Evolutionary conservation across 2,329 filamentous ascomycete genomes (phyloP).

Genomic region (Orbilia quercus): DNA sequence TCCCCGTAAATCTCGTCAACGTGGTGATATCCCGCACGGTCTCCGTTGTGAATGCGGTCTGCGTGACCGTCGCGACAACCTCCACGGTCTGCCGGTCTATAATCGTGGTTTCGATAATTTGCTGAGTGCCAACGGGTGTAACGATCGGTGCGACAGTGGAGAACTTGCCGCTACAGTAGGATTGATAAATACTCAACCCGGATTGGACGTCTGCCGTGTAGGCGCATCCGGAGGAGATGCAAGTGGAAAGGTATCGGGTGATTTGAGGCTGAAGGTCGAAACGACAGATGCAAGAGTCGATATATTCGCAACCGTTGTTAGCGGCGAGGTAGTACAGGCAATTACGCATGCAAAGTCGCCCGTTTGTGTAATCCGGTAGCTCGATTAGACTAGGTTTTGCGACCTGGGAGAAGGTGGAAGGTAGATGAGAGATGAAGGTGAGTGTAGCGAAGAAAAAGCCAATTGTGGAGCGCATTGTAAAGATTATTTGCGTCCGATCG

Average conservation of each 20-base stretch:
- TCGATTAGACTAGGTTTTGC: constrained; percentile 8
- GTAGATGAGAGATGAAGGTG: constrained; percentile 7
- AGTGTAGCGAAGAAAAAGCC: not conserved
- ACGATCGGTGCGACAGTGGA: constrained; percentile 12
- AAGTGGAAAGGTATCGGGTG: constrained; percentile 37
- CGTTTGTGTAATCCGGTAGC: constrained; percentile 20
- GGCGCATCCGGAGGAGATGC: constrained; percentile 21
- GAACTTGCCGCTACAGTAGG: constrained; percentile 37
- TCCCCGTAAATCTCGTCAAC: constrained; percentile 33
- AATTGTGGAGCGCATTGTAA: not conserved
- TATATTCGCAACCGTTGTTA: constrained; percentile 34
- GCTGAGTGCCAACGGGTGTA: constrained; percentile 36
- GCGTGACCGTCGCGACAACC: constrained; percentile 19
- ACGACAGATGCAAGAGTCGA: constrained; percentile 33
- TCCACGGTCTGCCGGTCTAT: constrained; percentile 16
- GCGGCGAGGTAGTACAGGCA: constrained; percentile 22
- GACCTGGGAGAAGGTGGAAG: constrained; percentile 2
- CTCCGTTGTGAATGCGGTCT: constrained; percentile 23
- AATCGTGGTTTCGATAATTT: constrained; percentile 38
- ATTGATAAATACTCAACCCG: constrained; percentile 46
- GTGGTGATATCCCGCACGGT: constrained; percentile 25
- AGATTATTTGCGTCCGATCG: not conserved
- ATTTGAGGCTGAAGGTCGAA: constrained; percentile 35
- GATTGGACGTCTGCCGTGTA: constrained; percentile 24
- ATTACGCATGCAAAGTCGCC: constrained; percentile 32